phyloP scores from a whole-genome alignment of 495 filamentous ascomycete species.

The Trichoderma asperelloides region DNA sequence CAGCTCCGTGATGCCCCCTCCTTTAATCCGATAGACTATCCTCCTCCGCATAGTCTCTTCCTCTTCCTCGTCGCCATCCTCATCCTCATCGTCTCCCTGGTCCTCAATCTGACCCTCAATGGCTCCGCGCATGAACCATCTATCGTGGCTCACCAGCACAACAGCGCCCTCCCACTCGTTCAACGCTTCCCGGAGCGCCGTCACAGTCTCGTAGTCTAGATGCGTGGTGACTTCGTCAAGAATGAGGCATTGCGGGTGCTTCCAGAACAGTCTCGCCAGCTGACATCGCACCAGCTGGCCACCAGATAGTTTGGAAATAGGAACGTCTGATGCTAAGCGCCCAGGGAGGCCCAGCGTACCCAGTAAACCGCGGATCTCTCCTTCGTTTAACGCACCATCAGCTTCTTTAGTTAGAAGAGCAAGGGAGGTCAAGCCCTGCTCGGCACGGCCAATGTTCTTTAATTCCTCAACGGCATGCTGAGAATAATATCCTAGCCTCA shows the following conservation, averaged over 20 bases:
- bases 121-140: constrained; percentile 61
- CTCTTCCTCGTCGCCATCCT: constrained; percentile 34
- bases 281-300: constrained; percentile 74
- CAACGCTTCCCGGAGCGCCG: constrained; percentile 56
- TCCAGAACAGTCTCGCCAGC: constrained; percentile 58
- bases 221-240: constrained; percentile 85
- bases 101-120: constrained; percentile 56
- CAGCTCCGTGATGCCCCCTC: constrained; percentile 47
- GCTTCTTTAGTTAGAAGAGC: constrained; percentile 42
- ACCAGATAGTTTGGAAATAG: constrained; percentile 58
- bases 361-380: constrained; percentile 51
- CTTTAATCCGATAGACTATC: constrained; percentile 50
- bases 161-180: constrained; percentile 60
- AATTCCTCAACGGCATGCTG: constrained; percentile 67
- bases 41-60: constrained; percentile 36
- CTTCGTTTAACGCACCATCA: constrained; percentile 45
- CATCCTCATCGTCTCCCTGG: constrained; percentile 39
- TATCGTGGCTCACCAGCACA: constrained; percentile 66
- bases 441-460: constrained; percentile 34
- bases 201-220: constrained; percentile 68
- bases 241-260: constrained; percentile 60
- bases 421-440: constrained; percentile 51
- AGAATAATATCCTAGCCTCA: constrained; percentile 65
- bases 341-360: constrained; percentile 58
- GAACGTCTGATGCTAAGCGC: constrained; percentile 57